Base-by-base conservation (phyloP, 305 asterid species). In the Ruellia speciosa region DNA sequence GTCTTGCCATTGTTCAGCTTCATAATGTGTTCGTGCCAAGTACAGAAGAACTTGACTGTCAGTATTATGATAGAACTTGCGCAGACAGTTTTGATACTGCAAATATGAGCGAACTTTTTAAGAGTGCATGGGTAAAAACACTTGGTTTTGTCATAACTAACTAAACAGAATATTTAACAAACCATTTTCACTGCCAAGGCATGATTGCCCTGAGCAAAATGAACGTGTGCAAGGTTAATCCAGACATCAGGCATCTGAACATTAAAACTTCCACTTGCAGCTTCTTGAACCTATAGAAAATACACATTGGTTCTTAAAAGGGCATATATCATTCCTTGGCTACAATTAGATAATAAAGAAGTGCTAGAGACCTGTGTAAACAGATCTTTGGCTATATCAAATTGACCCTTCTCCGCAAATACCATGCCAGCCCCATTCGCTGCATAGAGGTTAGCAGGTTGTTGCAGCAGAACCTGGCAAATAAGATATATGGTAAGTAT, bases 1-100 rank as follows among this genome's bases (percentile, higher is more conserved):
- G 66, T 92, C 99, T 74, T 81, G 95, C 99, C 99, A 92, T 74
- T 92, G 99, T 60, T 92, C 99, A 69, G 99, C 97, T 78, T 92
- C 99, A 72, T 92, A 92, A 80, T 92, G 96, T 18, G 96, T 89
- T 45, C 99, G 92, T 62, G 99, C 97, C 62, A 88, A 77, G 82
- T 84, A 92, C 70, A 92, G 96, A 71, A 92, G 94, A 70, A 92
- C 89, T 72, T 88, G 96, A 68, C 89, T 86, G 78, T 92, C 99
- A 12, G 94, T 92, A 75, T 88, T 88, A 51, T 81, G 7, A 73
- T 73, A 86, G 75, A 92, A 92, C 81, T 84, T 92, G 68, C 93
- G 90, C 82, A 86, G 67, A 72, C 99, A 92, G 68, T 92, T 92
- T 73, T 92, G 88, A 74, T 92, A 92, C 97, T 92, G 94, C 82